Conservation (phyloP, 371 early-diverging fungal species). For the Phascolomyces articulosus region DNA sequence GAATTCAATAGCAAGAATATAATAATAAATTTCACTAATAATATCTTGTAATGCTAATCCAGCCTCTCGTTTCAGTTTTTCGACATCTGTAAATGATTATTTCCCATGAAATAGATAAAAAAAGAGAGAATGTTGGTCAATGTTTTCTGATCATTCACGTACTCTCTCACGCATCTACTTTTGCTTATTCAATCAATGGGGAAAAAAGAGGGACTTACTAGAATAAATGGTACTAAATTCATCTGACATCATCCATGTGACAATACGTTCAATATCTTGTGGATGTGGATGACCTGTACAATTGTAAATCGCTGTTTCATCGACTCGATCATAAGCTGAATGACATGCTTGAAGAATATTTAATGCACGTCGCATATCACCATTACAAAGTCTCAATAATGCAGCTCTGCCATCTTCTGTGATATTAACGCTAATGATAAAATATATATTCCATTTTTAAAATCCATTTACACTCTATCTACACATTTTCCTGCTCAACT, state of each 20-base stretch:
- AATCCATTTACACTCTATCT: background rate
- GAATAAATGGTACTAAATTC: constrained; percentile 81
- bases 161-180: background rate
- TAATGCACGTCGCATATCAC: constrained; percentile 97
- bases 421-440: constrained; percentile 66
- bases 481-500: constrained; percentile 1
- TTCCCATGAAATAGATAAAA: background rate
- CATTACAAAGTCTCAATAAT: constrained; percentile 79
- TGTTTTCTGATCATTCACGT: background rate
- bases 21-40: constrained; percentile 72
- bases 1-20: constrained; percentile 66
- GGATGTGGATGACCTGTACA: constrained; percentile 94
- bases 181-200: background rate
- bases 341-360: constrained; percentile 94
- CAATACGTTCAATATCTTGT: constrained; percentile 79
- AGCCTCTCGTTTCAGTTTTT: constrained; percentile 73
- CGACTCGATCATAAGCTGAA: constrained; percentile 80
- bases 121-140: background rate
- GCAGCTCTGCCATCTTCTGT: constrained; percentile 83
- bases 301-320: constrained; percentile 81
- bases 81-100: constrained; percentile 55
- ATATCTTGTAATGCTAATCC: constrained; percentile 93
- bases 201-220: constrained; percentile 44
- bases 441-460: background rate
- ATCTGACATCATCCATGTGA: constrained; percentile 78